phyloP scores from a whole-genome alignment of 169 alveolate genomes.

The Theileria annulata region DNA sequence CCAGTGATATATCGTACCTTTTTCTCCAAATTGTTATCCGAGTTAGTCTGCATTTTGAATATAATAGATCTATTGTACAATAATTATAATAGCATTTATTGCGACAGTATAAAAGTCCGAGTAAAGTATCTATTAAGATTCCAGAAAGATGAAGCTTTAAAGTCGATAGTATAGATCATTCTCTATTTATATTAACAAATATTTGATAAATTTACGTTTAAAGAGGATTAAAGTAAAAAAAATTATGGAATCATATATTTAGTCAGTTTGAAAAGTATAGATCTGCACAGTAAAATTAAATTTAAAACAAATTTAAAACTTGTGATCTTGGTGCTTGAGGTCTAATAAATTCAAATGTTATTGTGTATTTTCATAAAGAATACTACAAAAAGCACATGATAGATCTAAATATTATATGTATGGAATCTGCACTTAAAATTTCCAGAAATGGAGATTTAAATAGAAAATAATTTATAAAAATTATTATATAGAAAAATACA shows the following conservation, averaged over 20 bases:
- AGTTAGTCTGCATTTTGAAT: neutral
- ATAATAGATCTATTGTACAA: neutral
- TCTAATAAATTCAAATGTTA: conserved; percentile 1
- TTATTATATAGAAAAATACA: neutral
- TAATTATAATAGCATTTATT: neutral
- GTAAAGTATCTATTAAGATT: neutral
- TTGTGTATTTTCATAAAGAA: conserved; percentile 6
- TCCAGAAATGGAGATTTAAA: neutral
- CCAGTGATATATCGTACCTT: neutral
- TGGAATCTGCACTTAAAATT: conserved; percentile 8
- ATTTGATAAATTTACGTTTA: neutral
- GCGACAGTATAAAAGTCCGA: neutral
- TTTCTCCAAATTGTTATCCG: conserved; percentile 7
- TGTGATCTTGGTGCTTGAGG: neutral
- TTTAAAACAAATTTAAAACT: neutral
- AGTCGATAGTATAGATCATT: neutral
- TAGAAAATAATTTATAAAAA: neutral
- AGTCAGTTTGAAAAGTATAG: neutral
- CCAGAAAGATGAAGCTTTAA: neutral
- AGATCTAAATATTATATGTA: conserved; percentile 19
- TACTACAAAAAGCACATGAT: conserved; percentile 14
- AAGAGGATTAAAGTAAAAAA: neutral
- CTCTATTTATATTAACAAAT: neutral
- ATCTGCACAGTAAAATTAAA: conserved; percentile 6
- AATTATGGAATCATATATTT: conserved; percentile 4